A percentile compares a stretch with the other conserved stretches of the same genome.
Conservation (phyloP, 768 basidiomycete genomes). For the Kwoniella shandongensis region DNA sequence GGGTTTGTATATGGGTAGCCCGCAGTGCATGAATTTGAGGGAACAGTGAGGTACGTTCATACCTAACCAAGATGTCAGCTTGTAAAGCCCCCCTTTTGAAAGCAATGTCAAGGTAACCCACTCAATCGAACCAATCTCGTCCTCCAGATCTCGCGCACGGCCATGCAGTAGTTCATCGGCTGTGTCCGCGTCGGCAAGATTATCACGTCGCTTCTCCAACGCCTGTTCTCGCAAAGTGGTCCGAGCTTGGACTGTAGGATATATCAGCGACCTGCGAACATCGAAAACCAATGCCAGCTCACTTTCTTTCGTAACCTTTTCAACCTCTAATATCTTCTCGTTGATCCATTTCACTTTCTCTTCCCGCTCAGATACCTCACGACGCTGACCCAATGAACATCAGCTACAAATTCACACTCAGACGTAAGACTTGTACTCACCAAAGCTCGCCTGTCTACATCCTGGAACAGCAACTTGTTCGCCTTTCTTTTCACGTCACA, state of each 20-base stretch:
- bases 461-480: slow-evolving; percentile 47
- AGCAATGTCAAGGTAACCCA: slow-evolving; percentile 18
- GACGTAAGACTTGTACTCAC: slow-evolving; percentile 20
- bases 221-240: slow-evolving; percentile 54
- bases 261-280: slow-evolving; percentile 2
- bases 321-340: slow-evolving; percentile 56
- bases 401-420: neutral
- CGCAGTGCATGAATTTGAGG: slow-evolving; percentile 55
- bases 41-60: slow-evolving; percentile 58
- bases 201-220: slow-evolving; percentile 57
- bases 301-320: slow-evolving; percentile 59
- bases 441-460: slow-evolving; percentile 57
- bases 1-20: slow-evolving; percentile 63
- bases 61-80: slow-evolving; percentile 55
- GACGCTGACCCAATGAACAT: slow-evolving; percentile 57
- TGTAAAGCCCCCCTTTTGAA: slow-evolving; percentile 21
- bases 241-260: slow-evolving; percentile 19
- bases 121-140: slow-evolving; percentile 30
- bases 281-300: slow-evolving; percentile 8
- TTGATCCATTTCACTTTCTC: slow-evolving; percentile 61
- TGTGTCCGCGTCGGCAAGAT: slow-evolving; percentile 52
- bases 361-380: slow-evolving; percentile 69
- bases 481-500: slow-evolving; percentile 51
- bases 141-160: slow-evolving; percentile 16
- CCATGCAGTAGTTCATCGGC: slow-evolving; percentile 22